Percentiles rank a stretch among this genome's conserved stretches.
phyloP scores from a whole-genome alignment of 1,139 yeast species.

The Hansenula sp. region DNA sequence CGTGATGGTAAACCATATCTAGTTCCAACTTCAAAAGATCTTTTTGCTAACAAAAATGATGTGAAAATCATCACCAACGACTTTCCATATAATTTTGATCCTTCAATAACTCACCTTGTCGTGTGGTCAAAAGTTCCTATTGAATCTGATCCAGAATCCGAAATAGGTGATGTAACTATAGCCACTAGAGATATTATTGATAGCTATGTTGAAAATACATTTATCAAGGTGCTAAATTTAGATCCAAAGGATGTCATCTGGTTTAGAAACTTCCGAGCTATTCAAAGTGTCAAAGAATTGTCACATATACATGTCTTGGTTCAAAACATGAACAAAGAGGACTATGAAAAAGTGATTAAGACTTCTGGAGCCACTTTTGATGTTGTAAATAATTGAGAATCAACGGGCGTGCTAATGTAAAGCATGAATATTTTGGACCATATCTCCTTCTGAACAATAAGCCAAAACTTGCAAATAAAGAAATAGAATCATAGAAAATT shows the following conservation, averaged over 20 bases:
- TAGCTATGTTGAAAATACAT: constrained; percentile 31
- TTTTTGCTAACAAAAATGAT: constrained; percentile 18
- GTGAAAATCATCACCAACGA: constrained; percentile 29
- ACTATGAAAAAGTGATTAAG: background rate
- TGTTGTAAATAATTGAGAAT: background rate
- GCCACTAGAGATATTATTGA: constrained; percentile 16
- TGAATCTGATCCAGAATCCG: constrained; percentile 24
- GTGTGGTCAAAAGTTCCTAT: constrained; percentile 37
- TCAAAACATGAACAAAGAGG: constrained; percentile 26
- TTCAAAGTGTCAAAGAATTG: constrained; percentile 55
- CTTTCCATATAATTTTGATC: constrained; percentile 34
- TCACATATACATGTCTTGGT: constrained; percentile 59
- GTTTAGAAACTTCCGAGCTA: constrained; percentile 61
- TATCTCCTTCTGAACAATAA: no score
- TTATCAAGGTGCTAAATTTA: constrained; percentile 35
- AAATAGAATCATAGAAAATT: no score
- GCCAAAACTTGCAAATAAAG: no score
- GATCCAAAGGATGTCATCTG: constrained; percentile 40
- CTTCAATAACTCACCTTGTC: constrained; percentile 29
- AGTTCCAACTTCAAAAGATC: constrained; percentile 9
- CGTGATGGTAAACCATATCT: constrained; percentile 4
- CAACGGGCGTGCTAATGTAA: no score
- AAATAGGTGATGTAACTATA: constrained; percentile 19
- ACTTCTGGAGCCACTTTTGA: constrained; percentile 6
- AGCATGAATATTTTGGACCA: no score